These are phyloP conservation scores for Lodderomyces elongisporus DNA, from an alignment of 1,139 yeast species.

Conservation along the genomic window DNA sequence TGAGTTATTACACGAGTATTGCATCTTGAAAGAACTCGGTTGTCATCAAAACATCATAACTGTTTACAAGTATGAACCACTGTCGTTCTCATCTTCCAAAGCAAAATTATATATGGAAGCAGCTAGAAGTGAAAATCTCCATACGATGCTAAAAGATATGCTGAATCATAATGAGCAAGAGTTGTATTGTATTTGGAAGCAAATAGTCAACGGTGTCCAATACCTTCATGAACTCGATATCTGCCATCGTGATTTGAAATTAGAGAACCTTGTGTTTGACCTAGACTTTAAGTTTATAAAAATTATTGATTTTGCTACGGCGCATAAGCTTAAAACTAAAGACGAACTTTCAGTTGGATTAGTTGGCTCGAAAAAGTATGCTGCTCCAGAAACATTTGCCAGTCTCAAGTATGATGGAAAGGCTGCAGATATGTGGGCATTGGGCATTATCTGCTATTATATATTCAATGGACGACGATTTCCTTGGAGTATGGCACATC, in stretches of 20 bases:
- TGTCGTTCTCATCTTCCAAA: slow-evolving; percentile 11
- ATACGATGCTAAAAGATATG: background rate
- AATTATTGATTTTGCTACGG: slow-evolving; percentile 38
- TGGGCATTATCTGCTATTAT: slow-evolving; percentile 39
- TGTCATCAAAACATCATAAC: slow-evolving; percentile 32
- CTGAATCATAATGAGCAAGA: slow-evolving; percentile 12
- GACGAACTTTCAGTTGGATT: slow-evolving; percentile 32
- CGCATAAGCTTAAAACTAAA: slow-evolving; percentile 12
- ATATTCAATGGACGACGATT: slow-evolving; percentile 18
- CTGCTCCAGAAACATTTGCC: slow-evolving; percentile 45
- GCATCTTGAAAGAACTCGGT: slow-evolving; percentile 20
- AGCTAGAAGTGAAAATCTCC: slow-evolving; percentile 18
- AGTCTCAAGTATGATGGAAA: slow-evolving; percentile 36
- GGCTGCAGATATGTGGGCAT: slow-evolving; percentile 46
- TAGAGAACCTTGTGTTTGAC: slow-evolving; percentile 33
- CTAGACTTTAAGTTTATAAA: slow-evolving; percentile 21
- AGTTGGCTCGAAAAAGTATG: slow-evolving; percentile 45
- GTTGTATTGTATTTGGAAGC: slow-evolving; percentile 31
- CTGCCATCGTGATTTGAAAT: slow-evolving; percentile 42
- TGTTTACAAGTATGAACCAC: slow-evolving; percentile 22
- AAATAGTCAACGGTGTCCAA: slow-evolving; percentile 25
- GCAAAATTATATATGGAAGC: slow-evolving; percentile 27
- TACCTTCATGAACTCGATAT: slow-evolving; percentile 29
- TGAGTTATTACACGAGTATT: slow-evolving; percentile 33
- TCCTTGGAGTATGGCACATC: slow-evolving; percentile 37